Conservation (phyloP, 2,329 filamentous ascomycete genomes). For the Verruconis gallopava region DNA sequence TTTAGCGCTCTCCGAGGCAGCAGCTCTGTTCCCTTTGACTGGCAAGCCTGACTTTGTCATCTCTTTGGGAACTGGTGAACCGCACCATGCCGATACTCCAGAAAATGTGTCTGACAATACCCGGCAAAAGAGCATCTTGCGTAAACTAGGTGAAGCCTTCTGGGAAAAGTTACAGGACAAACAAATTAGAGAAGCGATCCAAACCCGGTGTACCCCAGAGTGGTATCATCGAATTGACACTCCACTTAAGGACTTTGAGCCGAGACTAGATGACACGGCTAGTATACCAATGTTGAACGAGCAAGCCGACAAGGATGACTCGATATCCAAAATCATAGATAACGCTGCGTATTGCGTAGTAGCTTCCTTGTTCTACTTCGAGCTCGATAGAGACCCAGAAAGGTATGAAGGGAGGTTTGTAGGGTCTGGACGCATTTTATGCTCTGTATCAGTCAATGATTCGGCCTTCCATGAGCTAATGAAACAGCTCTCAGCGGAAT, state of each 20-base stretch:
- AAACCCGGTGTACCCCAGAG: constrained; percentile 5
- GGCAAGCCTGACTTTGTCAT: constrained; percentile 15
- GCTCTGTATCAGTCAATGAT: constrained; percentile 8
- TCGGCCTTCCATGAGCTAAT: constrained; percentile 7
- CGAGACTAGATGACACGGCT: constrained; percentile 12
- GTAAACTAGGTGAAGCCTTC: constrained; percentile 10
- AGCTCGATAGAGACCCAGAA: constrained; percentile 12
- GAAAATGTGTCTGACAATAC: constrained; percentile 11
- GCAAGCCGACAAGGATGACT: constrained; percentile 11
- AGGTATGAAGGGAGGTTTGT: constrained; percentile 12
- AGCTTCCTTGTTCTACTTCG: constrained; percentile 15
- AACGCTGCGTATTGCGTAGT: constrained; percentile 11
- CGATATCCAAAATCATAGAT: constrained; percentile 11
- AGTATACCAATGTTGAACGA: constrained; percentile 12
- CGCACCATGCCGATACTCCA: constrained; percentile 7
- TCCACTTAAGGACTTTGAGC: constrained; percentile 11
- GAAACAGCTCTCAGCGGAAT: constrained; percentile 4
- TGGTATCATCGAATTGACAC: constrained; percentile 11
- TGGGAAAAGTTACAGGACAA: constrained; percentile 13
- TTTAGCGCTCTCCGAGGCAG: constrained; percentile 13
- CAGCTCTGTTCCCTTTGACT: constrained; percentile 12
- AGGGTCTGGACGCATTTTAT: constrained; percentile 10
- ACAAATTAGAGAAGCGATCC: constrained; percentile 11
- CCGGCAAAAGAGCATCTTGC: constrained; percentile 12
- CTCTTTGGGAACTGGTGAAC: constrained; percentile 14